Evolutionary conservation across 768 basidiomycete species (phyloP).

Genomic region (Panus rudis): DNA sequence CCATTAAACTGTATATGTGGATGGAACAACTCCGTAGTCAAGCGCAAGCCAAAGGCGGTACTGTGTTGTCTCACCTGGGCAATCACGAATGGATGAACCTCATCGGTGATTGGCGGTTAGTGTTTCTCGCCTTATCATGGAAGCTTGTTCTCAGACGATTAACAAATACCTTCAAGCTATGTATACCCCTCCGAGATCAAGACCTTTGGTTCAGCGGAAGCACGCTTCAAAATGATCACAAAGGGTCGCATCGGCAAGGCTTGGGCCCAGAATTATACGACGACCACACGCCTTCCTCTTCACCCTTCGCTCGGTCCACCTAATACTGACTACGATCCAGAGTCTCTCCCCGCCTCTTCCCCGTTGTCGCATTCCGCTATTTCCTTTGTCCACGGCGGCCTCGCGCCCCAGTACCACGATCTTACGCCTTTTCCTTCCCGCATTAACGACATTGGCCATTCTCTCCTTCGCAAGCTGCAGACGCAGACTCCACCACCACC

Average conservation of each 20-base stretch:
- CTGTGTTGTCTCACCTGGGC: slow-evolving; percentile 72
- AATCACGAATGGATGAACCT: slow-evolving; percentile 98
- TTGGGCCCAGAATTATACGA: slow-evolving; percentile 84
- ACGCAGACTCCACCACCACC: slow-evolving; percentile 57
- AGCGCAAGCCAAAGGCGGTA: slow-evolving; percentile 62
- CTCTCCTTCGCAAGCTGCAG: slow-evolving; percentile 68
- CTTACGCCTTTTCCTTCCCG: slow-evolving; percentile 76
- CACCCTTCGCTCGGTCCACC: slow-evolving; percentile 63
- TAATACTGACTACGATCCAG: slow-evolving; percentile 44
- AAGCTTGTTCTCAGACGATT: no score
- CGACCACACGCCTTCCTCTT: slow-evolving; percentile 73
- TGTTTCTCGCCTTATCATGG: no score
- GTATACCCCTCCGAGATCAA: slow-evolving; percentile 76
- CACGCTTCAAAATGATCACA: slow-evolving; percentile 67
- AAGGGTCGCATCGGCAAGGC: slow-evolving; percentile 72
- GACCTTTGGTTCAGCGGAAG: slow-evolving; percentile 68
- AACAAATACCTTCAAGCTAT: no score
- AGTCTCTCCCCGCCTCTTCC: slow-evolving; percentile 36
- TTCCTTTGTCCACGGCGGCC: slow-evolving; percentile 91
- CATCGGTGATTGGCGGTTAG: slow-evolving; percentile 57
- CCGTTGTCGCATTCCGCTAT: slow-evolving; percentile 70
- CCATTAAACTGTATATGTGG: slow-evolving; percentile 75
- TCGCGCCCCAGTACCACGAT: slow-evolving; percentile 68
- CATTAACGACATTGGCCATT: slow-evolving; percentile 71
- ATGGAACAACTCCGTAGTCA: slow-evolving; percentile 80